Percentiles rank a stretch among this genome's conserved stretches.
These are phyloP conservation scores for Plantago elongata DNA, from an alignment of 257 asterid genomes.

Conservation along the genomic window DNA sequence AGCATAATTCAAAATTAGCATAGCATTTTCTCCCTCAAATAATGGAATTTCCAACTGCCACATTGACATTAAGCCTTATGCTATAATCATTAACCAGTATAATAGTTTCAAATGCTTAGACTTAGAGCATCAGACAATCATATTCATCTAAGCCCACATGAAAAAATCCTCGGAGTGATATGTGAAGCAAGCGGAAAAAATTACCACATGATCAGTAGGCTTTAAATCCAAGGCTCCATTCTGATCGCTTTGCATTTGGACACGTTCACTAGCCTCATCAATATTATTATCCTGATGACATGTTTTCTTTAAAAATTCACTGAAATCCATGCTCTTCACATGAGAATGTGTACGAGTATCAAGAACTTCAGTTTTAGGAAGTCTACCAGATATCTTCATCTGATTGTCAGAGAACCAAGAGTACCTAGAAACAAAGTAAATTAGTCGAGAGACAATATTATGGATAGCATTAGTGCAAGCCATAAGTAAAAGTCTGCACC, in stretches of 20 bases:
- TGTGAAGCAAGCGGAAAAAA: not conserved
- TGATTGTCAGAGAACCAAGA: constrained; percentile 59
- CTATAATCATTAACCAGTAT: not conserved
- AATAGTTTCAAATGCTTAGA: not conserved
- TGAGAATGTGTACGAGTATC: constrained; percentile 32
- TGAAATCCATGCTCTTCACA: constrained; percentile 26
- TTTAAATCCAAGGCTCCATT: constrained; percentile 31
- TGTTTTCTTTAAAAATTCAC: constrained; percentile 23
- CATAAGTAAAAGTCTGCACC: constrained; percentile 40
- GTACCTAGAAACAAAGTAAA: constrained; percentile 47
- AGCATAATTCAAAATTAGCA: not conserved
- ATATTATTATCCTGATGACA: constrained; percentile 22
- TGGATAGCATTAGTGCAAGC: constrained; percentile 4
- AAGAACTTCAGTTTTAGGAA: constrained; percentile 27
- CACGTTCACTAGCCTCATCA: constrained; percentile 29
- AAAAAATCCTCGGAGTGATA: constrained; percentile 4
- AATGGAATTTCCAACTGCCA: constrained; percentile 7
- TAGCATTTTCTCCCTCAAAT: constrained; percentile 12
- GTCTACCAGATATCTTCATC: constrained; percentile 25
- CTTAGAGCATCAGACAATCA: not conserved
- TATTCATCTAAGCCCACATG: not conserved
- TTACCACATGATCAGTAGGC: constrained; percentile 39
- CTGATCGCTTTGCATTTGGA: constrained; percentile 20
- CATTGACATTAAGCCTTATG: constrained; percentile 4
- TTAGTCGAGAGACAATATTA: constrained; percentile 10